Base-by-base conservation (phyloP, 495 filamentous ascomycete species). In the Penicillium argentinense region DNA sequence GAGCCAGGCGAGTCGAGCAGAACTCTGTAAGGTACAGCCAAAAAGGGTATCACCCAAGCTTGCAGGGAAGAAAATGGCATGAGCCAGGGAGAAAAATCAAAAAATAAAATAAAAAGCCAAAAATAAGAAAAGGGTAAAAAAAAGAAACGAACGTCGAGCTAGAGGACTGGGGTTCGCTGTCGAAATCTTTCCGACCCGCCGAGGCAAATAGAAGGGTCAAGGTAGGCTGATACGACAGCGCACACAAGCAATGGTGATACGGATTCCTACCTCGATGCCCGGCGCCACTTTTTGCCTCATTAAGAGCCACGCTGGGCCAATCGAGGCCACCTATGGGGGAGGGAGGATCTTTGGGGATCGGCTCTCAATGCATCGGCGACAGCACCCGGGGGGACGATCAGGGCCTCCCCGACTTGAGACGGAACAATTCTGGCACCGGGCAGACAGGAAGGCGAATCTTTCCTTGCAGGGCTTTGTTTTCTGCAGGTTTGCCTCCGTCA, bases 401-500 rank as follows among this genome's bases (percentile, higher is more conserved):
- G 12, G 16, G 42, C 45, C 52, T 62, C 56, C 56, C 59, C 59
- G 56, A 62, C 30, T 47, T 38, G 22, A 9, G 27, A 22, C 47
- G 50, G 54, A 30, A 56, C 42, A 54, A 60, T 33, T 45, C 28
- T 23, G 12, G 14, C 21, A 33, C 53, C 40, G 45, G 39, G 27
- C 27, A 33, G 19, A 30, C 21, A 34, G 46, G n/a, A n/a, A 52
- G 42, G 38, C 37, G 45, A 50, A 39, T 43, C 16, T 14, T 41
- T 29, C 37, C 30, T 36, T 41, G 41, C 41, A 55, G 43, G 37
- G 49, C 51, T 58, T 58, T 62, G 51, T 53, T 51, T n/a, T 56
- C 59, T 63, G 59, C 53, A 63, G 49, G 59, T 63, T 63, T 63
- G 59, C 56, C 33, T 30, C 43, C 43, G 53, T 57, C 56, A 63